Evolutionary conservation across 306 rosid species (phyloP).

Genomic region (Fragaria ananassa): DNA sequence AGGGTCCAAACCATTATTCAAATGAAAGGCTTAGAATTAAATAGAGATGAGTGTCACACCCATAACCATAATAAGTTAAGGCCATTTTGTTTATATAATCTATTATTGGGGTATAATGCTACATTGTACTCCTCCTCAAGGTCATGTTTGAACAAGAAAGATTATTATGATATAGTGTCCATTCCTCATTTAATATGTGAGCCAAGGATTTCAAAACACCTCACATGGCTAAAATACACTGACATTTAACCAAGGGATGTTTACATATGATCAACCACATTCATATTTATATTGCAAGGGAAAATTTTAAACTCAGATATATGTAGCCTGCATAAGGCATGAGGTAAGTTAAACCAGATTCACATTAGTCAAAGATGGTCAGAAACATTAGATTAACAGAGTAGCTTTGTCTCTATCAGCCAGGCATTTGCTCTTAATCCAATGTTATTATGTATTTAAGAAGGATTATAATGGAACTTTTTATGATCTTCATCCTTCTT

Average conservation of each 20-base stretch:
- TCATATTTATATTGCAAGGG: background rate
- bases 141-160: constrained; percentile 58
- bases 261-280: constrained; percentile 45
- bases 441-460: background rate
- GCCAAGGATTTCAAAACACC: constrained; percentile 41
- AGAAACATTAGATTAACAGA: constrained; percentile 12
- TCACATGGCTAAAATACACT: constrained; percentile 79
- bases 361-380: constrained; percentile 47
- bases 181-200: constrained; percentile 47
- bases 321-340: constrained; percentile 14
- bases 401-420: constrained; percentile 24
- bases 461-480: background rate
- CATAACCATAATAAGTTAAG: constrained; percentile 32
- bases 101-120: constrained; percentile 24
- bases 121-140: constrained; percentile 36
- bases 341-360: constrained; percentile 32
- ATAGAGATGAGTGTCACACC: constrained; percentile 38
- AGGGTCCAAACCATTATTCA: constrained; percentile 38
- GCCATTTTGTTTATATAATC: constrained; percentile 21
- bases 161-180: constrained; percentile 24
- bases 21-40: constrained; percentile 21
- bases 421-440: constrained; percentile 24
- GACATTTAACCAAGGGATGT: constrained; percentile 48
- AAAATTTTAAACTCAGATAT: constrained; percentile 23
- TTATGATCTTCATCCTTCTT: background rate